Conservation (phyloP, 2,329 filamentous ascomycete species). For the Fusarium scirpi region DNA sequence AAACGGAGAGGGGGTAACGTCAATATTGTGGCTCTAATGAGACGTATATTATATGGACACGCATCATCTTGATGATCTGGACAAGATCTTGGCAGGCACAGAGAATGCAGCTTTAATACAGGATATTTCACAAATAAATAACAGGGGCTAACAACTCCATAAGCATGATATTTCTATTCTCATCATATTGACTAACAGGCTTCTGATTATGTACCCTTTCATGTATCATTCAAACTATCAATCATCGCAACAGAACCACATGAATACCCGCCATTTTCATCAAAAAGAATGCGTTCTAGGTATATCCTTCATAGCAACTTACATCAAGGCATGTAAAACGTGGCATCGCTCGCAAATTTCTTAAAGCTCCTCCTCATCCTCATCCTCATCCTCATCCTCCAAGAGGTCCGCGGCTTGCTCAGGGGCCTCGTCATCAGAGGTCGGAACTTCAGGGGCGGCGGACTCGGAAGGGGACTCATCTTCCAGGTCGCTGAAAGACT, state of each 20-base stretch:
- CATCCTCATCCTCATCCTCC: conserved; percentile 11
- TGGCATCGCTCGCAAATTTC: conserved; percentile 22
- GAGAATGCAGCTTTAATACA: conserved; percentile 15
- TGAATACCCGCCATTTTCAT: conserved; percentile 36
- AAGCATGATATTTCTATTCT: conserved; percentile 39
- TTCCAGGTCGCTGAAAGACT: not conserved
- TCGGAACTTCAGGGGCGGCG: conserved; percentile 3
- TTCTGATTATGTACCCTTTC: conserved; percentile 42
- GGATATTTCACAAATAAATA: conserved; percentile 6
- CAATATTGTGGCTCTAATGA: conserved; percentile 9
- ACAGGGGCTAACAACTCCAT: not conserved
- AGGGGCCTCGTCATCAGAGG: not conserved
- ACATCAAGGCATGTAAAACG: conserved; percentile 43
- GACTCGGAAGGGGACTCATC: conserved; percentile 6
- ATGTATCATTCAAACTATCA: conserved; percentile 42
- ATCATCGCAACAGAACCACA: conserved; percentile 34
- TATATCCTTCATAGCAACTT: conserved; percentile 47
- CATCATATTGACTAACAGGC: conserved; percentile 30
- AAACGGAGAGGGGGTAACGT: not conserved
- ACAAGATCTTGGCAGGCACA: not conserved
- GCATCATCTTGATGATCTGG: not conserved
- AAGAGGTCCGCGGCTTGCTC: conserved; percentile 6
- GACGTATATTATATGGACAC: conserved; percentile 14
- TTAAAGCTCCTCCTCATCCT: conserved; percentile 25
- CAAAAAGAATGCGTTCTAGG: conserved; percentile 42